phyloP scores from a whole-genome alignment of 345 rosid species.

The Eucalyptus marginata region DNA sequence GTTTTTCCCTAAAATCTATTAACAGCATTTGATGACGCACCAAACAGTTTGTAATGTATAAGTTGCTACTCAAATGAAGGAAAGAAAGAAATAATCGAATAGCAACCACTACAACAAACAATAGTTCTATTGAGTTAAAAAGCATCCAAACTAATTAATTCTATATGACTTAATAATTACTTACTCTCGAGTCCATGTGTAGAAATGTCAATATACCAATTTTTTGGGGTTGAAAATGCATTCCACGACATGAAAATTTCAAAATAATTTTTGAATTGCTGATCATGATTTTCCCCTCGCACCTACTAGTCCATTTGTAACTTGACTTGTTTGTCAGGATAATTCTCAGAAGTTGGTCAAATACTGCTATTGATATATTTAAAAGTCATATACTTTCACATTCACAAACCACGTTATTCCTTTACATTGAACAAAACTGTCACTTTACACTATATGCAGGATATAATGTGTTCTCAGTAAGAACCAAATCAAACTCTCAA shows the following conservation, averaged over 20 bases:
- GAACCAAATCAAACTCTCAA: not conserved
- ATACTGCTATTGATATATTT: not conserved
- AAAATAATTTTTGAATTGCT: not conserved
- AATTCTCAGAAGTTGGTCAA: not conserved
- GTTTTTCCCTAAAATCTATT: not conserved
- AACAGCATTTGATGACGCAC: not conserved
- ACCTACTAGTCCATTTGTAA: not conserved
- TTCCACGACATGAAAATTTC: not conserved
- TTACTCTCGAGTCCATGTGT: not conserved
- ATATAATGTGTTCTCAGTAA: not conserved
- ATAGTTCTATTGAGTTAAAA: not conserved
- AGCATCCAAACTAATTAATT: not conserved
- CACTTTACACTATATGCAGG: not conserved
- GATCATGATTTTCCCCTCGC: not conserved
- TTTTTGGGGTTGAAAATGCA: not conserved
- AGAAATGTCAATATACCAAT: not conserved
- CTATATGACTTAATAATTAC: not conserved
- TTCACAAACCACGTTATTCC: not conserved
- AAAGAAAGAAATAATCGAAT: not conserved
- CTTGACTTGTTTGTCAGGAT: not conserved
- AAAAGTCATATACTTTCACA: not conserved
- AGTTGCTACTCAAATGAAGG: not conserved
- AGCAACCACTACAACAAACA: not conserved
- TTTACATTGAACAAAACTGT: not conserved
- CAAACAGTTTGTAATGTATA: not conserved